phyloP scores from a whole-genome alignment of 1,284 basidiomycete species.

The Ganoderma meredithae region DNA sequence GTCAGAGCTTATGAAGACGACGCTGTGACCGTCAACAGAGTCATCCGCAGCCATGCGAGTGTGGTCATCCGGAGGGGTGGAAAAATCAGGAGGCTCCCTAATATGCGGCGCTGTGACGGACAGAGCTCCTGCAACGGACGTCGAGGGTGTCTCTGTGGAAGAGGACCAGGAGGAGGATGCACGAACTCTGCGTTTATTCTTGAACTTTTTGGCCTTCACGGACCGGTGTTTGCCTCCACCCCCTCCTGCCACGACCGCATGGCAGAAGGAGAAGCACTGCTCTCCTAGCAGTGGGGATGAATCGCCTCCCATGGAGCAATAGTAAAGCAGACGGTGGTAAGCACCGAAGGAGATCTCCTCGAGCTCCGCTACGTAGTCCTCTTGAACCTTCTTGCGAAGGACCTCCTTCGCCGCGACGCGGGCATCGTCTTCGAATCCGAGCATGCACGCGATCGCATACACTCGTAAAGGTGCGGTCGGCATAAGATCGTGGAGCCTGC shows the following conservation, averaged over 20 bases:
- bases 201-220: too few species aligned
- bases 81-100: too few species aligned
- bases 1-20: background rate
- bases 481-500: constrained; percentile 35
- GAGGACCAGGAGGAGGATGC: too few species aligned
- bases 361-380: constrained; percentile 20
- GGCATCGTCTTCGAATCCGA: constrained; percentile 31
- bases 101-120: too few species aligned
- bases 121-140: too few species aligned
- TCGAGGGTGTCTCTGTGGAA: too few species aligned
- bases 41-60: too few species aligned
- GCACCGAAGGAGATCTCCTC: constrained; percentile 23
- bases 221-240: background rate
- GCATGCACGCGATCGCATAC: constrained; percentile 45
- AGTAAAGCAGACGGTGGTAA: constrained; percentile 25
- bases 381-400: background rate
- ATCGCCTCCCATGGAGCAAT: background rate
- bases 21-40: background rate
- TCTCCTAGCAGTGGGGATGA: background rate
- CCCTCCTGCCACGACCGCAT: background rate
- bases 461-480: constrained; percentile 41
- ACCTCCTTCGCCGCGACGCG: constrained; percentile 4
- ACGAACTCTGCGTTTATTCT: too few species aligned
- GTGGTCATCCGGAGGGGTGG: too few species aligned
- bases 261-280: background rate